Evolutionary conservation across 2,329 filamentous ascomycete species (phyloP), one percentile per base, ranked within the genome.

Genomic region (Penicillium sp.): DNA sequence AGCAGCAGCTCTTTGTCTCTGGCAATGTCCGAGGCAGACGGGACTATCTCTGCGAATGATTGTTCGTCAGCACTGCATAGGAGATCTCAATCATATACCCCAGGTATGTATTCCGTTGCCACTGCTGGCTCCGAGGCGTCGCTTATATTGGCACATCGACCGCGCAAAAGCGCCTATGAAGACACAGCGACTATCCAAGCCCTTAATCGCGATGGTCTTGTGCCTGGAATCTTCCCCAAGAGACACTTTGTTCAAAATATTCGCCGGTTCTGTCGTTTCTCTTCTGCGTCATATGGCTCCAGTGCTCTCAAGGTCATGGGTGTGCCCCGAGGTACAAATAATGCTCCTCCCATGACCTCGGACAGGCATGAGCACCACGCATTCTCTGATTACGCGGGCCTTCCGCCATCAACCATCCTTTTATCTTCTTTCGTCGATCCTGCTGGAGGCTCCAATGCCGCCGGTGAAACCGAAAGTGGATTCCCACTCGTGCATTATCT

Each of bases 401-500:
- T 78, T 44, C 66, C 74, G 6, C 61, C 72, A 15, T 73, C 73
- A 8, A 74, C 74, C 20, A 70, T 80, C 60, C 62, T 89, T 1
- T 70, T 89, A 2, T 84, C 85, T 0, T 88, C 86, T 0, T 88
- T 86, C 60, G 80, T 86, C 35, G 85, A 89, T 59, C 78, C 82
- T 2, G 79, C 84, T 47, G 85, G 85, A 27, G 84, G 84, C 3
- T 80, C 82, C 1, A 84, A 87, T 59, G 77, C 81, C 0, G 78
- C 79, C 3, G 84, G 85, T 1, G 78, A 82, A 20, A 86, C 81
- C 1, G 80, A 81, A 31, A 83, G 81, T 0, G 84, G 84, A 0
- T 79, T 87, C 48, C 86, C 86, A 1, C 74, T 89, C 15, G 84
- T 88, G 2, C 86, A 89, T 66, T 89, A 87, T 58, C 80, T 89